A percentile compares a stretch with the other conserved stretches of the same genome.
These are phyloP conservation scores for Quercus lobata DNA, from an alignment of 331 rosid genomes.

Conservation along the genomic window DNA sequence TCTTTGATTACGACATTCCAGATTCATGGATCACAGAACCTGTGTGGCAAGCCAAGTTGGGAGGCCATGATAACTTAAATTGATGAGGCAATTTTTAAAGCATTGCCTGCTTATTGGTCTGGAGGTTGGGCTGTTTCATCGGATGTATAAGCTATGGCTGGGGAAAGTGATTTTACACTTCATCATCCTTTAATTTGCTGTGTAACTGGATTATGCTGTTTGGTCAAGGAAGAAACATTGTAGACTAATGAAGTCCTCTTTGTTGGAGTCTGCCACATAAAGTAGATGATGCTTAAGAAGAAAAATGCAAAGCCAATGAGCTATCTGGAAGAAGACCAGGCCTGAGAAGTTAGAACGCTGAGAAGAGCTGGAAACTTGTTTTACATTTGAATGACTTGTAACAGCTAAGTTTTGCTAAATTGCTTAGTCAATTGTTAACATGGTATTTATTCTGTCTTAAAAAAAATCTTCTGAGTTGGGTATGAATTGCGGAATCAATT, in stretches of 20 bases:
- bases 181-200: background rate
- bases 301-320: background rate
- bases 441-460: background rate
- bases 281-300: background rate
- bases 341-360: background rate
- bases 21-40: background rate
- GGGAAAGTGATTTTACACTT: background rate
- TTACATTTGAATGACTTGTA: background rate
- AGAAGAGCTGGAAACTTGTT: background rate
- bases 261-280: background rate
- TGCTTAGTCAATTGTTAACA: too few relatives aligned
- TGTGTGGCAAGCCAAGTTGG: background rate
- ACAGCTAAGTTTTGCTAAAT: background rate
- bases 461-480: background rate
- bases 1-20: background rate
- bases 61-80: background rate
- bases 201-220: background rate
- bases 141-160: background rate
- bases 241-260: background rate
- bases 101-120: background rate
- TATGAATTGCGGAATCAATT: too few relatives aligned
- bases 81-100: background rate
- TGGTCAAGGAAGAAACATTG: background rate
- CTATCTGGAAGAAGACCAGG: background rate
- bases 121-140: background rate